phyloP scores from a whole-genome alignment of 2,329 filamentous ascomycete species.

The Pestalotiopsis sp. region DNA sequence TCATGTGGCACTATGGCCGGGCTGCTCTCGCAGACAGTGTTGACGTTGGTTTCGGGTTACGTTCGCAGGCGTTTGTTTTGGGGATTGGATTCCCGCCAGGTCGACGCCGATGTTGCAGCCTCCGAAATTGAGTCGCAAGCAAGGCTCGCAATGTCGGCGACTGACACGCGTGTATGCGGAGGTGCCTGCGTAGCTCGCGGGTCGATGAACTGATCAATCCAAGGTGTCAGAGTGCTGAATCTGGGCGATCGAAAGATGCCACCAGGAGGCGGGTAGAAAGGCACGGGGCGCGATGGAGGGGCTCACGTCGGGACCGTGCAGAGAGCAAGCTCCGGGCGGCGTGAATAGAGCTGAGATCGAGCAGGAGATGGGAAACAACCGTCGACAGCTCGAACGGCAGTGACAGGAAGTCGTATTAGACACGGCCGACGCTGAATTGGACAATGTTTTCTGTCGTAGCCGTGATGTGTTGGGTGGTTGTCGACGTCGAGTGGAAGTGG shows the following conservation, averaged over 20 bases:
- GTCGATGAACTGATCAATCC: neutral
- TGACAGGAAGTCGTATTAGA: slow-evolving; percentile 4
- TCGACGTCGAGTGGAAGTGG: slow-evolving; percentile 13
- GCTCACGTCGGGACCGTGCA: neutral
- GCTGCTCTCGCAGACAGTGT: slow-evolving; percentile 1
- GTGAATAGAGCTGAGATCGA: neutral
- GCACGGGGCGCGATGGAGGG: slow-evolving; percentile 1
- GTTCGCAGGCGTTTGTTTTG: neutral
- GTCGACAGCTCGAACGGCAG: neutral
- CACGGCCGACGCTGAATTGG: slow-evolving; percentile 6
- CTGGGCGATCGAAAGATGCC: neutral
- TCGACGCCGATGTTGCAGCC: neutral
- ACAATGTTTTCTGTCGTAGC: slow-evolving; percentile 13
- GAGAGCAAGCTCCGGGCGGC: neutral
- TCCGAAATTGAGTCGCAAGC: neutral
- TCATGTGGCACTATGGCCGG: slow-evolving; percentile 8
- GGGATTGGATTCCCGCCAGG: neutral
- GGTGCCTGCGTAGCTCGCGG: neutral
- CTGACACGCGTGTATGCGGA: neutral
- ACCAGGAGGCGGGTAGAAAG: slow-evolving; percentile 6
- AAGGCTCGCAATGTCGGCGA: neutral
- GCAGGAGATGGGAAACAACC: neutral
- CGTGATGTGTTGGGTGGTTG: slow-evolving; percentile 10
- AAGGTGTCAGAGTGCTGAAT: neutral
- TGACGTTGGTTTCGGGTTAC: neutral